Evolutionary conservation across 768 basidiomycete species (phyloP).

Genomic region (Tylopilus plumbeoviolaceoides): DNA sequence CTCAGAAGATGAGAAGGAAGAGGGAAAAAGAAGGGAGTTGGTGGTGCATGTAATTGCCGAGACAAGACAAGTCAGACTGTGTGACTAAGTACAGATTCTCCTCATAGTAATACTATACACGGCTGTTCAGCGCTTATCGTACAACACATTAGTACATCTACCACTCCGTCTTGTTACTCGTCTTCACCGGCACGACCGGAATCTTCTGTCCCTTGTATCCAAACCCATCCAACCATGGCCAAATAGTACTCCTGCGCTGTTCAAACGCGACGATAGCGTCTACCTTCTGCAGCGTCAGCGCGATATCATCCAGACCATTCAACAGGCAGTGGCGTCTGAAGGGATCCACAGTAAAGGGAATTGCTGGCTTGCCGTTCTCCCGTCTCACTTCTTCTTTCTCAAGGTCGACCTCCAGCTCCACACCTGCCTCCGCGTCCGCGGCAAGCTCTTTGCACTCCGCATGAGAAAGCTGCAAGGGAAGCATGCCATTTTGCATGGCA

Average conservation of each 20-base stretch:
- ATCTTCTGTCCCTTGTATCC: conserved; percentile 83
- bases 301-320: conserved; percentile 96
- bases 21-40: background rate
- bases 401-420: conserved; percentile 80
- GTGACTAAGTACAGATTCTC: too few species aligned
- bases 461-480: conserved; percentile 69
- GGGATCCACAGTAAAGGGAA: conserved; percentile 77
- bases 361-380: conserved; percentile 63
- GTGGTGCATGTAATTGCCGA: conserved; percentile 4
- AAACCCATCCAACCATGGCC: conserved; percentile 98
- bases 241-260: conserved; percentile 63
- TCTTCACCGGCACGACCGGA: conserved; percentile 42
- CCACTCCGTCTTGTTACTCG: conserved; percentile 66
- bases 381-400: conserved; percentile 78
- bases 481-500: conserved; percentile 91
- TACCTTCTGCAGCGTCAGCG: conserved; percentile 82
- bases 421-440: conserved; percentile 69
- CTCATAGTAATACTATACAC: background rate
- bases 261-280: conserved; percentile 78
- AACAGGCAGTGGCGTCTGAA: conserved; percentile 93
- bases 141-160: conserved; percentile 24
- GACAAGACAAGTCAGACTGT: background rate
- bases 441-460: conserved; percentile 69
- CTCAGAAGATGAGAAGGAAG: conserved; percentile 1
- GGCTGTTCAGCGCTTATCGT: background rate